Conservation (phyloP, 202 grass and related monocot species). For the Musa balbisiana region DNA sequence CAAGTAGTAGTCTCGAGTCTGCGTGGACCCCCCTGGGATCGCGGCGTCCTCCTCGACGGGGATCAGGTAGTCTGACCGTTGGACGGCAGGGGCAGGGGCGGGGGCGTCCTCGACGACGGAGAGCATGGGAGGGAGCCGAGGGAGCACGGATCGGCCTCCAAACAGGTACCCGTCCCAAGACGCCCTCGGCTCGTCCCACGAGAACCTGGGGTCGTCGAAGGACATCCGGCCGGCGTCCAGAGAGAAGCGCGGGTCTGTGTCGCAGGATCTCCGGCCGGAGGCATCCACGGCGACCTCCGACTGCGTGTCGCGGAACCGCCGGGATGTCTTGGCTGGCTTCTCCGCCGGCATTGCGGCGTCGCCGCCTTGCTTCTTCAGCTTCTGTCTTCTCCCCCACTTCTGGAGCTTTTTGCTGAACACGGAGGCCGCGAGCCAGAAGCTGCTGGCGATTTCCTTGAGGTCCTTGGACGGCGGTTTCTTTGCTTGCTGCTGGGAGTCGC, state of each 20-base stretch:
- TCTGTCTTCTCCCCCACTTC: slow-evolving; percentile 66
- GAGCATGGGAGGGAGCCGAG: slow-evolving; percentile 33
- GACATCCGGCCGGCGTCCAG: slow-evolving; percentile 34
- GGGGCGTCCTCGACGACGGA: slow-evolving; percentile 41
- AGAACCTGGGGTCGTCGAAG: slow-evolving; percentile 28
- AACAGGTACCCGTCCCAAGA: slow-evolving; percentile 45
- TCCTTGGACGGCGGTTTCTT: slow-evolving; percentile 6
- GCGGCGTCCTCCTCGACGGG: slow-evolving; percentile 44
- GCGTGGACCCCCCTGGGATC: slow-evolving; percentile 40
- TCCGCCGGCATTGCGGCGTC: slow-evolving; percentile 8
- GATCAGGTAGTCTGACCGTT: slow-evolving; percentile 58
- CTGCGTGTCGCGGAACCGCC: slow-evolving; percentile 29
- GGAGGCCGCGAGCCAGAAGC: slow-evolving; percentile 37
- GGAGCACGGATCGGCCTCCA: slow-evolving; percentile 11
- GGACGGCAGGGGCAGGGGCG: slow-evolving; percentile 3
- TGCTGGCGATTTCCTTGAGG: slow-evolving; percentile 26
- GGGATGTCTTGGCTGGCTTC: slow-evolving; percentile 1
- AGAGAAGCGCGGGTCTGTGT: slow-evolving; percentile 34
- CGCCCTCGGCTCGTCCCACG: slow-evolving; percentile 39
- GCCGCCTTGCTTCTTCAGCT: slow-evolving; percentile 34
- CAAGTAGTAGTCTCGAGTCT: slow-evolving; percentile 89
- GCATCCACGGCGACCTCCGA: slow-evolving; percentile 30
- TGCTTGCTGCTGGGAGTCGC: slow-evolving; percentile 28
- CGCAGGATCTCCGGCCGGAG: slow-evolving; percentile 35
- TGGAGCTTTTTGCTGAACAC: slow-evolving; percentile 60